Evolutionary conservation across 2,329 filamentous ascomycete genomes (phyloP), one percentile per base, ranked within the genome.

Genomic region (Diplocarpon rosae): DNA sequence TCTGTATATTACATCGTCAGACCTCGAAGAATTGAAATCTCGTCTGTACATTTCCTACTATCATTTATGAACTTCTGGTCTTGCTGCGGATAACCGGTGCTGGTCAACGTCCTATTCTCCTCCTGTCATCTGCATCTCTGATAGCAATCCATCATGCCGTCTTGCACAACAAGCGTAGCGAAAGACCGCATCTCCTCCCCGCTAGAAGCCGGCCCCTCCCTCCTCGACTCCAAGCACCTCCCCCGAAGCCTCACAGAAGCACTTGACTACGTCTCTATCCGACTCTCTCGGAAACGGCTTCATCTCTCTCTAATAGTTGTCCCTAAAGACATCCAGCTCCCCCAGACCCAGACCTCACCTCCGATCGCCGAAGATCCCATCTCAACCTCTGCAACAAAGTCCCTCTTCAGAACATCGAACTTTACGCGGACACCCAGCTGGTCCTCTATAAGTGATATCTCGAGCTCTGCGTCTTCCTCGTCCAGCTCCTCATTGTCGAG

Each of bases 121-220:
- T 30, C 31, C 32, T 24, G 20, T 24, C 4, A 24, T 36, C 32
- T 14, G 34, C 39, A 42, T 42, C 24, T 29, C 29, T 3, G 7
- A 24, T 4, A 24, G 20, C 20, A 24, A 24, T 13, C 29, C 39
- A 28, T 13, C 10, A 42, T 42, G 32, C 32, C 39, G 11, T 42
- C 39, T 29, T 7, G 15, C 14, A 17, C 32, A 5, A 35, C 32
- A 12, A 35, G 54, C 35, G 56, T 59, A 48, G 47, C 52, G 56
- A 80, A 77, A 63, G 65, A 69, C 44, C 67, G 65, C 45, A 81
- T 81, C 55, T 80, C 77, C 1, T 71, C 75, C 39, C 77, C 78
- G 12, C 69, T 82, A 45, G 78, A 80, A 66, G 76, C 77, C 24
- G 76, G 76, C 14, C 65, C 66, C 34, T 80, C 76, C 15, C 65